Conservation (phyloP, 768 basidiomycete species). For the Trametes cubensis region DNA sequence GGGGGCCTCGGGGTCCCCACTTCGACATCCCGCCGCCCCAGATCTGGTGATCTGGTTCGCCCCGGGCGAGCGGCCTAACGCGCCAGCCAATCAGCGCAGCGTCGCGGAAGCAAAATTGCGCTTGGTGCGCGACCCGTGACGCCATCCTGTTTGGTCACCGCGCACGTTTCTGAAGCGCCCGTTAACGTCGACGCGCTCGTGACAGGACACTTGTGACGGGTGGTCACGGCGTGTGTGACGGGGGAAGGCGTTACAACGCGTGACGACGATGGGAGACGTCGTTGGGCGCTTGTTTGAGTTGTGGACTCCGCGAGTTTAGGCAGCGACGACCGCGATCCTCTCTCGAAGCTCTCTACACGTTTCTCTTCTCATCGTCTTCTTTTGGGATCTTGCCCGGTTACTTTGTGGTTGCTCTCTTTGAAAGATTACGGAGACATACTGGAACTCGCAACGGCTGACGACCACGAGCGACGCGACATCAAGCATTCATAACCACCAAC, state of each 20-base stretch:
- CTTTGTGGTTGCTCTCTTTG: not conserved
- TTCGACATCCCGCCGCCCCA: constrained; percentile 3
- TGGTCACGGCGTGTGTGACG: not conserved
- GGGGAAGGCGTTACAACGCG: not conserved
- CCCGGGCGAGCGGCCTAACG: not conserved
- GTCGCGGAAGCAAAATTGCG: constrained; percentile 23
- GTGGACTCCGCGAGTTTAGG: constrained; percentile 20
- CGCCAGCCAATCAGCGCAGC: constrained; percentile 14
- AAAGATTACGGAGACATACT: not conserved
- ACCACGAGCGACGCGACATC: not conserved
- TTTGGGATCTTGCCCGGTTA: not conserved
- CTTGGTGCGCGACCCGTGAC: not conserved
- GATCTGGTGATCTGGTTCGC: constrained; percentile 11
- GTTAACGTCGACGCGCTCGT: not conserved
- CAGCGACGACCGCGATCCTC: constrained; percentile 24
- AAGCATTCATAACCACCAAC: not conserved
- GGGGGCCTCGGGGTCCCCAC: too few species aligned
- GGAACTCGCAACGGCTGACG: not conserved
- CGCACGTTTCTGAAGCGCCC: not conserved
- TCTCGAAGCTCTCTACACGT: constrained; percentile 10
- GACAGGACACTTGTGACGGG: not conserved
- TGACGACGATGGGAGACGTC: constrained; percentile 4
- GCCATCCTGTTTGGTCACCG: not conserved
- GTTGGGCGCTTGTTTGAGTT: constrained; percentile 11
- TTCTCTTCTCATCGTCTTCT: not conserved